Evolutionary conservation across 495 filamentous ascomycete genomes (phyloP).

Genomic region (Umbilicaria muhlenbergii): DNA sequence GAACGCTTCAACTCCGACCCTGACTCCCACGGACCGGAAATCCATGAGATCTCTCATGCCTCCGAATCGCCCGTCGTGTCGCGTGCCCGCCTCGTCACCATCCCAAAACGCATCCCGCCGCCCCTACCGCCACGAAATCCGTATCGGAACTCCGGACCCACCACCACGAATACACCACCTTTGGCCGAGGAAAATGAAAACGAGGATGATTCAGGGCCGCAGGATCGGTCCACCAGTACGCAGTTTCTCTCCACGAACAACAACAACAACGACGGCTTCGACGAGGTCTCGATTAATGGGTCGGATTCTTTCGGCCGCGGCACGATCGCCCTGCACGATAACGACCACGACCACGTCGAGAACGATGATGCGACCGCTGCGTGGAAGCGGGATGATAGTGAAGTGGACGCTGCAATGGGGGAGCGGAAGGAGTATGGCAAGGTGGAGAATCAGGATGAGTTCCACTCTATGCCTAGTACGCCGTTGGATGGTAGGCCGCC

Average conservation of each 20-base stretch:
- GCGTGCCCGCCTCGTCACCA: conserved; percentile 51
- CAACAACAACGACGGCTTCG: conserved; percentile 4
- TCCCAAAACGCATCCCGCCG: conserved; percentile 54
- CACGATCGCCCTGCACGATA: not conserved
- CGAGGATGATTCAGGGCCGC: not conserved
- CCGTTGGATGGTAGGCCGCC: conserved; percentile 33
- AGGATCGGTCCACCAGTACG: not conserved
- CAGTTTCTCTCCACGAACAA: conserved; percentile 1
- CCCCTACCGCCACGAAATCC: conserved; percentile 48
- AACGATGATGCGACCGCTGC: too few species aligned
- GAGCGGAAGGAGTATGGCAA: not conserved
- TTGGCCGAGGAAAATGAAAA: conserved; percentile 2
- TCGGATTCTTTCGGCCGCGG: conserved; percentile 10
- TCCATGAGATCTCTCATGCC: conserved; percentile 31
- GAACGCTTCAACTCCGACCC: conserved; percentile 8
- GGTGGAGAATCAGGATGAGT: conserved; percentile 16
- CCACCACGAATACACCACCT: conserved; percentile 6
- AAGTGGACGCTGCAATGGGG: not conserved
- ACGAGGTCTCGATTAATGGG: conserved; percentile 12
- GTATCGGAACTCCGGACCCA: conserved; percentile 15
- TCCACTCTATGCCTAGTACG: conserved; percentile 37
- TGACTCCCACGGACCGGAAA: conserved; percentile 23
- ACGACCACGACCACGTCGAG: not conserved
- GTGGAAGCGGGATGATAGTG: not conserved
- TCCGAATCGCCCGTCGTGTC: conserved; percentile 34